phyloP scores from a whole-genome alignment of 805 yeast genomes.

The Lachancea kluyveri region DNA sequence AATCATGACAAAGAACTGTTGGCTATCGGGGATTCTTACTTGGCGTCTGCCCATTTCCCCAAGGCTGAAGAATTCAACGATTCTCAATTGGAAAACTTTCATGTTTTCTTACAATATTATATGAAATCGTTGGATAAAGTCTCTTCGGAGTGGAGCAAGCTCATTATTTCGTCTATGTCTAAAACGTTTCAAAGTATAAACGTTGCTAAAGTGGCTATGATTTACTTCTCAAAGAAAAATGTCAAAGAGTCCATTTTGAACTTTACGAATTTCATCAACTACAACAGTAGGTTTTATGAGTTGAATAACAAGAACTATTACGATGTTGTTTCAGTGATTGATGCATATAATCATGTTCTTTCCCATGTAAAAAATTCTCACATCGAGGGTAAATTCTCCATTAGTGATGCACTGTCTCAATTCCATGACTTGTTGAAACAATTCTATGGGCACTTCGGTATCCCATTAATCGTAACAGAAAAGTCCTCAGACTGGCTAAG shows the following conservation, averaged over 20 bases:
- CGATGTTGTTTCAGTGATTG: slow-evolving; percentile 34
- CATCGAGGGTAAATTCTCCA: no score
- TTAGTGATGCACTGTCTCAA: slow-evolving; percentile 6
- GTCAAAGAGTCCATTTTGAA: slow-evolving; percentile 23
- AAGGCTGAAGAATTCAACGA: slow-evolving; percentile 35
- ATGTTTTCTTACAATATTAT: slow-evolving; percentile 24
- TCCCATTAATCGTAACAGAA: slow-evolving; percentile 13
- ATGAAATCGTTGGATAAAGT: slow-evolving; percentile 11
- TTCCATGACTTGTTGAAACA: slow-evolving; percentile 10
- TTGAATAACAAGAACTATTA: slow-evolving; percentile 30
- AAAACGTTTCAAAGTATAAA: slow-evolving; percentile 42
- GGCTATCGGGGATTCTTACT: slow-evolving; percentile 11
- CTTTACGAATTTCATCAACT: slow-evolving; percentile 38
- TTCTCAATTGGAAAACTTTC: slow-evolving; percentile 28
- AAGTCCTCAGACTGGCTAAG: slow-evolving; percentile 21
- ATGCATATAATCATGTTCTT: slow-evolving; percentile 22
- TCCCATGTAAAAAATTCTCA: slow-evolving; percentile 8
- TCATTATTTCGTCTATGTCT: slow-evolving; percentile 31
- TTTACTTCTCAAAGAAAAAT: slow-evolving; percentile 22
- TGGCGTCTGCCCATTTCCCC: slow-evolving; percentile 36
- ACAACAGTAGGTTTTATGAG: slow-evolving; percentile 33
- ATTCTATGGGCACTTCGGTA: slow-evolving; percentile 16
- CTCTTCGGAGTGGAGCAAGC: slow-evolving; percentile 18
- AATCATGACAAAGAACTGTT: slow-evolving; percentile 15
- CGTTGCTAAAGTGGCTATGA: slow-evolving; percentile 33